Percentiles rank a stretch among this genome's conserved stretches.
These are phyloP conservation scores for Mycosphaerella sp. DNA, from an alignment of 2,329 filamentous ascomycete genomes.

Conservation along the genomic window DNA sequence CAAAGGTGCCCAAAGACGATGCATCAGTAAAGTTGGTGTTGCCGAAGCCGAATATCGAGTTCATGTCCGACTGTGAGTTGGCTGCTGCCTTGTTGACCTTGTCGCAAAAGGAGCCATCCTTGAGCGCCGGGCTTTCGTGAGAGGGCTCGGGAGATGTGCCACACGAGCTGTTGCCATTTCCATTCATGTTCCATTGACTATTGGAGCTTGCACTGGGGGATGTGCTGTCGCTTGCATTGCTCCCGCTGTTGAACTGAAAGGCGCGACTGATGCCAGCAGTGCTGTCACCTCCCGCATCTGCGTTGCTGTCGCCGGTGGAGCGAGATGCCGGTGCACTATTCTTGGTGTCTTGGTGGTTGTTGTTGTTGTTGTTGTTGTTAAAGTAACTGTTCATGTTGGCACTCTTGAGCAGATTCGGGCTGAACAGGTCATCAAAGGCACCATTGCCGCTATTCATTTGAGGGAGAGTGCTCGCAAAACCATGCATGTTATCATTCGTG, in stretches of 20 bases:
- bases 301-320: slow-evolving; percentile 13
- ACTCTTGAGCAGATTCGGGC: slow-evolving; percentile 47
- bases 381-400: slow-evolving; percentile 35
- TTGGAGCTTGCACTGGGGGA: slow-evolving; percentile 48
- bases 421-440: slow-evolving; percentile 54
- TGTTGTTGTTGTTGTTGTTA: slow-evolving; percentile 1
- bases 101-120: slow-evolving; percentile 46
- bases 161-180: slow-evolving; percentile 58
- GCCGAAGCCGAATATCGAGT: slow-evolving; percentile 16
- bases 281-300: slow-evolving; percentile 38
- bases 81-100: slow-evolving; percentile 40
- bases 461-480: slow-evolving; percentile 31
- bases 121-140: slow-evolving; percentile 63
- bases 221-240: slow-evolving; percentile 41
- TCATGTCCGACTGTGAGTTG: slow-evolving; percentile 16
- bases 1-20: slow-evolving; percentile 62
- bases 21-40: slow-evolving; percentile 24
- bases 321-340: neutral
- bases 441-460: slow-evolving; percentile 28
- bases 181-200: slow-evolving; percentile 47
- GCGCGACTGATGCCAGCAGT: slow-evolving; percentile 41
- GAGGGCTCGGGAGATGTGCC: slow-evolving; percentile 72
- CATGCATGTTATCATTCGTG: slow-evolving; percentile 32
- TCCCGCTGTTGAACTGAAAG: slow-evolving; percentile 47
- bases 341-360: neutral